Conservation (phyloP, 2,329 filamentous ascomycete species). For the Ascochyta fabae region DNA sequence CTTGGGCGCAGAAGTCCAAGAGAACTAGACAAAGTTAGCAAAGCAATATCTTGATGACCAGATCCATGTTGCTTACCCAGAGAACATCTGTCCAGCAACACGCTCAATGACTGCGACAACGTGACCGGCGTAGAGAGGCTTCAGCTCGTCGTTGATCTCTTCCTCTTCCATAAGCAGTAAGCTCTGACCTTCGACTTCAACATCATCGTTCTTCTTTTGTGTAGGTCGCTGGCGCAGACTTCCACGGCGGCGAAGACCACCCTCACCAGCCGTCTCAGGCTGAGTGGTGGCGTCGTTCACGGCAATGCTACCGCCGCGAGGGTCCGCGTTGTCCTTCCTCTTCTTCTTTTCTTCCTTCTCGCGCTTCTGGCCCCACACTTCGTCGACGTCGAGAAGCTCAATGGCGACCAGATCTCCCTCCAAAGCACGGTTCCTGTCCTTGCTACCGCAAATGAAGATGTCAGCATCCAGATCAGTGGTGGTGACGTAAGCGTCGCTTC, state of each 20-base stretch:
- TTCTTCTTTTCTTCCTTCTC: slow-evolving; percentile 99
- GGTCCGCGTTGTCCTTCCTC: slow-evolving; percentile 97
- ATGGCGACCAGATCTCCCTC: slow-evolving; percentile 96
- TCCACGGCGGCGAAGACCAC: slow-evolving; percentile 87
- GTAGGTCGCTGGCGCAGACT: slow-evolving; percentile 96
- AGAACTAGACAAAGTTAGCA: slow-evolving; percentile 60
- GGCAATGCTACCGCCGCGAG: slow-evolving; percentile 77
- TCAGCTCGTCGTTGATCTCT: slow-evolving; percentile 97
- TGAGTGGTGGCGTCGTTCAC: slow-evolving; percentile 66
- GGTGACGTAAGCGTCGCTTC: slow-evolving; percentile 96
- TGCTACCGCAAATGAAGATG: slow-evolving; percentile 99
- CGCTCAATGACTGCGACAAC: slow-evolving; percentile 97
- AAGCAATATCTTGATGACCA: not conserved
- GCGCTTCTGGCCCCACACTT: slow-evolving; percentile 98
- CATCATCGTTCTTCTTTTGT: slow-evolving; percentile 99
- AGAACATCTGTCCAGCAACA: slow-evolving; percentile 98
- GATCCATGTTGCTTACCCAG: slow-evolving; percentile 56
- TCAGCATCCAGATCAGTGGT: slow-evolving; percentile 94
- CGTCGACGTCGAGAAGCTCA: slow-evolving; percentile 95
- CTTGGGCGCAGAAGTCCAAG: slow-evolving; percentile 92
- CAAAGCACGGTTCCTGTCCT: slow-evolving; percentile 94
- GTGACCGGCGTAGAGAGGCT: slow-evolving; percentile 95
- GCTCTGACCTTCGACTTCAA: slow-evolving; percentile 97
- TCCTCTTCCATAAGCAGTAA: slow-evolving; percentile 96
- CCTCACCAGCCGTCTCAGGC: slow-evolving; percentile 70